phyloP scores from a whole-genome alignment of 331 rosid genomes.

The Stylosanthes scabra region DNA sequence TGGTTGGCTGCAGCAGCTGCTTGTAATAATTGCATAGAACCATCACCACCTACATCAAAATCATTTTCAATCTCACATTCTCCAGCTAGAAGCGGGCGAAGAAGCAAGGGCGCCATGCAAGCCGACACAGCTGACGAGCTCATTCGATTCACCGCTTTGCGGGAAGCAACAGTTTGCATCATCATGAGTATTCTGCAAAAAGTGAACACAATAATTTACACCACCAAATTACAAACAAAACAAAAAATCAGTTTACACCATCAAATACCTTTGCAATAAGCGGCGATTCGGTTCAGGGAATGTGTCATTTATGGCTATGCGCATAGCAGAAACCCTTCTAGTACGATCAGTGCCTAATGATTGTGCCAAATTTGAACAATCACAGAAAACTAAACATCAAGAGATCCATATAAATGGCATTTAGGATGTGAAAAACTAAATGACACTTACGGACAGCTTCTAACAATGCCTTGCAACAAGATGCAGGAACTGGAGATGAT shows the following conservation, averaged over 20 bases:
- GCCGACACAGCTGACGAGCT: constrained; percentile 99
- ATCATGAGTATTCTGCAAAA: constrained; percentile 81
- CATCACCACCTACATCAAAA: constrained; percentile 94
- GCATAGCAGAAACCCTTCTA: constrained; percentile 79
- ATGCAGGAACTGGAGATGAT: constrained; percentile 99
- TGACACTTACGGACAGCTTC: constrained; percentile 84
- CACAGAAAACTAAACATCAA: constrained; percentile 25
- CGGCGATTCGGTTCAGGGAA: constrained; percentile 98
- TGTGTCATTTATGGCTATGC: constrained; percentile 83
- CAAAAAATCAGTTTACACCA: neutral
- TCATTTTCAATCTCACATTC: constrained; percentile 94
- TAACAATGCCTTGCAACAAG: constrained; percentile 95
- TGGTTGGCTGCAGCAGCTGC: constrained; percentile 99
- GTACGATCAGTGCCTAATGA: constrained; percentile 76
- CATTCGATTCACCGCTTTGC: constrained; percentile 87
- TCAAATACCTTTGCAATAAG: constrained; percentile 83
- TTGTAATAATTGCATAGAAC: constrained; percentile 89
- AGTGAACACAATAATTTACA: constrained; percentile 36
- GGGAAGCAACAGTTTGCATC: constrained; percentile 91
- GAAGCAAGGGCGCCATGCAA: constrained; percentile 99
- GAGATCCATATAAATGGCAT: constrained; percentile 8
- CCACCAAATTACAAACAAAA: neutral
- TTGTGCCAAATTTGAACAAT: constrained; percentile 35
- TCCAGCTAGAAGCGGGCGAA: constrained; percentile 94
- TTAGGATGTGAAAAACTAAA: constrained; percentile 18